Evolutionary conservation across 768 basidiomycete species (phyloP), one percentile per base, ranked within the genome.

Genomic region (Mycena indigotica): DNA sequence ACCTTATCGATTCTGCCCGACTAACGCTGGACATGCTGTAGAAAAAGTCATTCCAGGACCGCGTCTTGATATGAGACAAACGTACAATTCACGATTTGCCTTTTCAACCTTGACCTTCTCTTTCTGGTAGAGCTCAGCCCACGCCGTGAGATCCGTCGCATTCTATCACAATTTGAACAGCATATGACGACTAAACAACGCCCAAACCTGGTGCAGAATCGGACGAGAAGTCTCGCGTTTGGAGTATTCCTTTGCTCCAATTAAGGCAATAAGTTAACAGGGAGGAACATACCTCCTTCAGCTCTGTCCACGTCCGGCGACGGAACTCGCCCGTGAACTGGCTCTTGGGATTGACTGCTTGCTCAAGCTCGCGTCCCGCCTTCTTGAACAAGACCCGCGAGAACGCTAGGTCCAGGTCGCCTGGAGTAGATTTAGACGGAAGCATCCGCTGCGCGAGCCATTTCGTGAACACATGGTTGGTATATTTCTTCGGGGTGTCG

Each of bases 401-500:
- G 28, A 38, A 53, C 1, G 10, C 15, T 5, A 23, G n/a, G 23
- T 8, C 12, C 3, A 19, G 5, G 4, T 25, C 19, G 5, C 29
- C 28, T 35, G 21, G 23, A 3, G 25, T 5, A 12, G 24, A 6
- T 3, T 3, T 13, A 6, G 3, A 8, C 26, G 32, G 2, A n/a
- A 26, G 19, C 8, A 35, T 8, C 10, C 32, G 41, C 5, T 48
- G 44, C 3, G 57, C 51, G 4, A 58, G 41, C 51, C 57, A 52
- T 6, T 40, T 48, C 0, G 45, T 52, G 41, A 28, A 58, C 5
- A 29, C 16, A 24, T 39, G 25, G 17, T 35, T 48, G 1, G 29
- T 32, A 28, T 57, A 57, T 26, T 52, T 46, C 19, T 46, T 30
- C 23, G 4, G 1, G 4, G 26, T 40, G 21, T 58, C 57, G n/a